Evolutionary conservation across 345 rosid species (phyloP).

Genomic region (Pugionium dolabratum): DNA sequence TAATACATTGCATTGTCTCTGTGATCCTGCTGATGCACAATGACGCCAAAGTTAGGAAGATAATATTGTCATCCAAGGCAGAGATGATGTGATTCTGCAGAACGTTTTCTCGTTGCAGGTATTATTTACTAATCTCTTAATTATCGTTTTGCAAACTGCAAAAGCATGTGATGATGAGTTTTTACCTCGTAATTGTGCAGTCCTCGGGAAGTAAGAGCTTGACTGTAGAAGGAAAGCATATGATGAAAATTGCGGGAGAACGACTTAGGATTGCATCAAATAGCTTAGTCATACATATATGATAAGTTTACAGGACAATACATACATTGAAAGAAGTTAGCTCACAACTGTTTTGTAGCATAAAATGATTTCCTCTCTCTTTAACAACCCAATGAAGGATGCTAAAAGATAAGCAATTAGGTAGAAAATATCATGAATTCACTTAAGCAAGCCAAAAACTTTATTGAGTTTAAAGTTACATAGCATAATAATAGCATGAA

Average conservation of each 20-base stretch:
- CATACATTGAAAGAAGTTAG: neutral
- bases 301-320: neutral
- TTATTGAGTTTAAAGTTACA: too few relatives aligned
- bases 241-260: constrained; percentile 47
- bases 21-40: constrained; percentile 57
- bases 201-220: constrained; percentile 42
- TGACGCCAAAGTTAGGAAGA: constrained; percentile 49
- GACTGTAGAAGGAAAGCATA: constrained; percentile 60
- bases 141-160: constrained; percentile 3
- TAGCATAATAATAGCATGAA: too few relatives aligned
- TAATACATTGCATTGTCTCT: constrained; percentile 52
- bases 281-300: constrained; percentile 17
- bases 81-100: constrained; percentile 49
- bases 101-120: constrained; percentile 59
- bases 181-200: constrained; percentile 41
- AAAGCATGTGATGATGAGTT: constrained; percentile 1
- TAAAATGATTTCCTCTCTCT: neutral
- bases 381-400: neutral
- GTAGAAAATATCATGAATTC: too few relatives aligned
- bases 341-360: neutral
- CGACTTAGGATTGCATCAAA: constrained; percentile 45
- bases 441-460: too few relatives aligned
- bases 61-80: constrained; percentile 44
- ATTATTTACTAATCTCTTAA: constrained; percentile 23
- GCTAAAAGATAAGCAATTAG: neutral